Percentiles rank a stretch among this genome's conserved stretches.
Conservation (phyloP, 805 yeast species). For the Candida nitratophila region DNA sequence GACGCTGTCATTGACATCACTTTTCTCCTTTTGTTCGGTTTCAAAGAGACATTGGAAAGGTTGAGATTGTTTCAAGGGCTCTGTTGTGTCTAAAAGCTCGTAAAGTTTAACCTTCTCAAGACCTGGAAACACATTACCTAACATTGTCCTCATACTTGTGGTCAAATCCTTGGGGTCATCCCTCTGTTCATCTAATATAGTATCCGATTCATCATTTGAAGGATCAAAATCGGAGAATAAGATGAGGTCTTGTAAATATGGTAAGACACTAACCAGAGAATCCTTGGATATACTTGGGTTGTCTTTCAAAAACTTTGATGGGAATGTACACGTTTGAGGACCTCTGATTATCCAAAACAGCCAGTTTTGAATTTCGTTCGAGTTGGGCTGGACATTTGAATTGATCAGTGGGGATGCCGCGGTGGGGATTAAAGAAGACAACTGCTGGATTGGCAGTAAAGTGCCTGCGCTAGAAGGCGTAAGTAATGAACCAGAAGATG, state of each 20-base stretch:
- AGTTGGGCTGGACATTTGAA: background rate
- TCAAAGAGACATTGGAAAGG: conserved; percentile 21
- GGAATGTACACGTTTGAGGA: conserved; percentile 57
- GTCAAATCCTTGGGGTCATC: conserved; percentile 16
- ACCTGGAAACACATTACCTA: conserved; percentile 20
- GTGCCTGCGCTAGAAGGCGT: background rate
- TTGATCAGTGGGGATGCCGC: background rate
- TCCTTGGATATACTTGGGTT: conserved; percentile 23
- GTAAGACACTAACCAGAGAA: conserved; percentile 17
- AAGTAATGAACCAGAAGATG: background rate
- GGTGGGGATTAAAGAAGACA: conserved; percentile 6
- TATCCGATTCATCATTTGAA: conserved; percentile 1
- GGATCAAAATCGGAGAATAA: conserved; percentile 17
- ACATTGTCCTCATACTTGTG: conserved; percentile 14
- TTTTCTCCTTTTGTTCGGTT: background rate
- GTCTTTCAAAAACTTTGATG: conserved; percentile 38
- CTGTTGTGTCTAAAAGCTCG: conserved; percentile 17
- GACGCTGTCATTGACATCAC: background rate
- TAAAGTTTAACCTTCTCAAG: conserved; percentile 14
- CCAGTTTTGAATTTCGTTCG: conserved; percentile 43
- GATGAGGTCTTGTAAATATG: conserved; percentile 24
- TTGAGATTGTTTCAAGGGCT: conserved; percentile 4
- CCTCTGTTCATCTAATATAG: conserved; percentile 7
- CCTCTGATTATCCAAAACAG: conserved; percentile 62
- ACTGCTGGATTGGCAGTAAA: background rate